Evolutionary conservation across 345 rosid genomes (phyloP).

Genomic region (Eutrema japonicum): DNA sequence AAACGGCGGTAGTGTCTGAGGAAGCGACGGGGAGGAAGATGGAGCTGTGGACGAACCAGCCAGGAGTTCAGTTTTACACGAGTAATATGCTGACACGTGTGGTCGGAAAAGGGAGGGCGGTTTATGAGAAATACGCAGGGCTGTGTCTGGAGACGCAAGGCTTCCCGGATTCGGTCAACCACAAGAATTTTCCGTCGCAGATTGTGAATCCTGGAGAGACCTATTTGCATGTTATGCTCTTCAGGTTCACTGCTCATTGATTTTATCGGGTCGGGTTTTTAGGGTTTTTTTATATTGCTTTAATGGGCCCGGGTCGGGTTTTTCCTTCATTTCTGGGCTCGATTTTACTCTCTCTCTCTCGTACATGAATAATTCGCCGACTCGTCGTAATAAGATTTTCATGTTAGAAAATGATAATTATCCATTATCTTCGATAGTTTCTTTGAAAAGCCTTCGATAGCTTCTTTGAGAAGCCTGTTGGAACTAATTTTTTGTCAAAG

Average conservation of each 20-base stretch:
- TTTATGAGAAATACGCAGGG: constrained; percentile 60
- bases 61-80: constrained; percentile 78
- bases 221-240: constrained; percentile 70
- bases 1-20: constrained; percentile 62
- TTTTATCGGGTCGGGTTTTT: background rate
- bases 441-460: too few species aligned
- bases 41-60: constrained; percentile 72
- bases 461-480: too few species aligned
- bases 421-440: too few species aligned
- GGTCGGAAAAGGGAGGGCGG: constrained; percentile 58
- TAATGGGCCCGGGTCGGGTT: background rate
- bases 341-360: too few species aligned
- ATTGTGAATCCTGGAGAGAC: constrained; percentile 59
- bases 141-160: constrained; percentile 81
- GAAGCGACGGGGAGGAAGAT: constrained; percentile 64
- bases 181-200: constrained; percentile 76
- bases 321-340: background rate
- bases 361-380: background rate
- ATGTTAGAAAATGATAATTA: too few species aligned
- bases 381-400: background rate
- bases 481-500: too few species aligned
- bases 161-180: constrained; percentile 82
- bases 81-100: constrained; percentile 54
- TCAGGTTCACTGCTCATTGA: constrained; percentile 62
- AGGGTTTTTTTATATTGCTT: background rate